Percentiles rank a stretch among this genome's conserved stretches.
phyloP scores from a whole-genome alignment of 441 rosid genomes.

The Mallotus japonicus region DNA sequence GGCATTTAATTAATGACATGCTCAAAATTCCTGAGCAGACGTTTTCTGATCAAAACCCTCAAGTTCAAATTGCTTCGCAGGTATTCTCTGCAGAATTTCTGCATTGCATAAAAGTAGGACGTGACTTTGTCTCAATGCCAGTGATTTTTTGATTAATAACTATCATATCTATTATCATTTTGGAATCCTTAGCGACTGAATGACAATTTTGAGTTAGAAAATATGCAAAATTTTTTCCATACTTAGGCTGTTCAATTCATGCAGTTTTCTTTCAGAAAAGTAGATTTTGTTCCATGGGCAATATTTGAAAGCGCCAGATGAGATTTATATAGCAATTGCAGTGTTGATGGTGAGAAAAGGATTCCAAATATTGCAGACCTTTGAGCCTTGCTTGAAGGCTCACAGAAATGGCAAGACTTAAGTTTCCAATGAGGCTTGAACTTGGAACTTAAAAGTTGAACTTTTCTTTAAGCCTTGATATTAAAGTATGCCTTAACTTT shows the following conservation, averaged over 20 bases:
- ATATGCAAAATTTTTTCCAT: not conserved
- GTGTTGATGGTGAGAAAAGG: not conserved
- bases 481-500: not conserved
- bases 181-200: not conserved
- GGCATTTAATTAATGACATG: conserved; percentile 49
- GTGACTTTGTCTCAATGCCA: not conserved
- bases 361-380: not conserved
- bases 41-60: conserved; percentile 46
- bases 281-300: not conserved
- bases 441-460: not conserved
- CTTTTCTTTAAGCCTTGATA: not conserved
- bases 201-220: conserved; percentile 15
- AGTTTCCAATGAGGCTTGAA: not conserved
- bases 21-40: conserved; percentile 53
- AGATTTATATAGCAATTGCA: not conserved
- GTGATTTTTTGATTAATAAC: no score
- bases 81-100: conserved; percentile 27
- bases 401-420: not conserved
- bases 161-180: no score
- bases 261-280: not conserved
- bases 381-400: not conserved
- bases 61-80: conserved; percentile 62
- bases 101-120: not conserved
- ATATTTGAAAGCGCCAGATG: not conserved
- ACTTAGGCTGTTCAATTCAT: not conserved